Base-by-base conservation (phyloP, 495 filamentous ascomycete species). In the Parathielavia hyrcaniae region DNA sequence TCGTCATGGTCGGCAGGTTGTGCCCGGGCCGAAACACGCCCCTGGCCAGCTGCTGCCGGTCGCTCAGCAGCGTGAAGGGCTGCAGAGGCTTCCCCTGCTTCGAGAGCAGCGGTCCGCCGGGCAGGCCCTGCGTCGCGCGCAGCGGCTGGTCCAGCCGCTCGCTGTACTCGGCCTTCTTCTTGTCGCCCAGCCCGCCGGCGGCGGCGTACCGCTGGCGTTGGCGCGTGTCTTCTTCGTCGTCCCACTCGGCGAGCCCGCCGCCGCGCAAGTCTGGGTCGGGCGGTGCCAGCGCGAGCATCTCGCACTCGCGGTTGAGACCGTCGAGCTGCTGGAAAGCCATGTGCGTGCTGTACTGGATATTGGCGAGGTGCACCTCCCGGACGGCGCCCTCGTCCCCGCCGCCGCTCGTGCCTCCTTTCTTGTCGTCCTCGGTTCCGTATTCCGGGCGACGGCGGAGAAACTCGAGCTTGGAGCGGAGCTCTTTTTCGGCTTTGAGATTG, bases 1-100 rank as follows among this genome's bases (percentile, higher is more conserved):
- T 97, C 0, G 83, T 88, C 93, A 97, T 97, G 0, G 95, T 97
- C 10, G 93, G 93, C 43, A 98, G 73, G 71, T 87, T 96, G 69
- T 98, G 93, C 9, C 91, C 88, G 3, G 91, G 83, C 53, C 86
- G 81, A 71, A 98, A 98, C 4, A 97, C 92, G 5, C 91, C 90
- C 47, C 85, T 75, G 53, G 85, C 85, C 41, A 96, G 71, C 61
- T 88, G 81, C 64, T 91, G 82, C 6, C 93, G 82, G 52, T 80
- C 88, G 64, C 86, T 85, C 1, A 93, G 75, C 35, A 98, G 69
- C 4, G 90, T 97, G 65, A 98, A 97, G 4, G 92, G 95, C 59
- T 90, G 83, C 58, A 97, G 75, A 20, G 95, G 95, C 63, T 88
- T 96, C 34, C 93, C 93, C 56, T 86, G 77, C 61, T 75, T 82